Evolutionary conservation across 495 filamentous ascomycete genomes (phyloP).

Genomic region (Xylaria scruposa): DNA sequence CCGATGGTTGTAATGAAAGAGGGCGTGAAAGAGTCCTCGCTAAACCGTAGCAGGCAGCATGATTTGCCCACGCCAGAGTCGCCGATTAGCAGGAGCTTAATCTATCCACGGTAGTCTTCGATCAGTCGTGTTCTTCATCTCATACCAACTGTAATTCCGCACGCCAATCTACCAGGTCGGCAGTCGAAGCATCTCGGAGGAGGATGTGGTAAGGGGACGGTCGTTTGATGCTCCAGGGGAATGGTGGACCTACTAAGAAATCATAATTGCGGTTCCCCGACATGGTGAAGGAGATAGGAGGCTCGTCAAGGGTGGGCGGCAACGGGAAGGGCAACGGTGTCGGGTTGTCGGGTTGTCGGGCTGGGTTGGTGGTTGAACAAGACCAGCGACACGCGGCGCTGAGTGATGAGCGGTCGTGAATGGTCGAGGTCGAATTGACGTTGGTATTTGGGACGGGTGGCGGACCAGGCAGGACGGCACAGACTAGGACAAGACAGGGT

Average conservation of each 20-base stretch:
- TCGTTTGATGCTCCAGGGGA: slow-evolving; percentile 15
- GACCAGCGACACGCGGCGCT: slow-evolving; percentile 14
- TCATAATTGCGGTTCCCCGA: slow-evolving; percentile 98
- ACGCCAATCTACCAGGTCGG: background rate
- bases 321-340: background rate
- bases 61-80: slow-evolving; percentile 99
- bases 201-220: slow-evolving; percentile 2
- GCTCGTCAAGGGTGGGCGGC: slow-evolving; percentile 29
- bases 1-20: slow-evolving; percentile 99
- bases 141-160: background rate
- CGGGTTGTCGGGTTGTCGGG: background rate
- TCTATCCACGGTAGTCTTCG: slow-evolving; percentile 58
- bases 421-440: slow-evolving; percentile 11
- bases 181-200: slow-evolving; percentile 7
- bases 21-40: slow-evolving; percentile 97
- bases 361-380: slow-evolving; percentile 17
- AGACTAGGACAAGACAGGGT: slow-evolving; percentile 5
- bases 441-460: slow-evolving; percentile 13
- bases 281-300: slow-evolving; percentile 63
- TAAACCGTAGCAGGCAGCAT: slow-evolving; percentile 97
- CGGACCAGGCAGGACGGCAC: background rate
- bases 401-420: slow-evolving; percentile 4
- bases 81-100: slow-evolving; percentile 97
- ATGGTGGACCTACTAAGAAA: slow-evolving; percentile 75
- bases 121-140: slow-evolving; percentile 4